Percentiles rank a stretch among this genome's conserved stretches.
These are phyloP conservation scores for Dipodascus albidus DNA, from an alignment of 805 yeast genomes.

Conservation along the genomic window DNA sequence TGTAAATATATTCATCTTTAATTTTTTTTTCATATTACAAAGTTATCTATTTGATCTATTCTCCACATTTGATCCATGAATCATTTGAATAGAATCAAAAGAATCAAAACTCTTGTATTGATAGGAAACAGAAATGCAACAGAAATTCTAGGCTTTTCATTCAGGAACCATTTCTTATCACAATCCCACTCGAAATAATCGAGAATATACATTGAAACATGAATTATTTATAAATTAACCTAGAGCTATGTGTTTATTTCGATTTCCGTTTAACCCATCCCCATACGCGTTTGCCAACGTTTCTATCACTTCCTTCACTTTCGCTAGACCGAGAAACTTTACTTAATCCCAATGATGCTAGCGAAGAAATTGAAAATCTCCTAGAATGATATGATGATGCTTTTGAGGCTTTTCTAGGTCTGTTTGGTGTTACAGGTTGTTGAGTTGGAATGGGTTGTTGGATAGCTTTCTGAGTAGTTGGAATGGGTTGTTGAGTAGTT, in stretches of 20 bases:
- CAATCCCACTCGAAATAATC: too few species aligned
- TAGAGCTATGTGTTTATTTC: too few species aligned
- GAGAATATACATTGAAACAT: too few species aligned
- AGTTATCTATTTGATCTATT: too few species aligned
- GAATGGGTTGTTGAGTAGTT: too few species aligned
- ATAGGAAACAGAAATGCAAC: too few species aligned
- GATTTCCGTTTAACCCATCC: background rate
- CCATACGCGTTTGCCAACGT: background rate
- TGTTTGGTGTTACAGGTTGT: background rate
- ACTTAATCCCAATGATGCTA: background rate
- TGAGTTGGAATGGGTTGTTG: background rate
- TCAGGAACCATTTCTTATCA: too few species aligned
- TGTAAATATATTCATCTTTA: background rate
- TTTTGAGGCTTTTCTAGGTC: background rate
- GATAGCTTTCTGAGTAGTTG: background rate
- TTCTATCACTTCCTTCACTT: background rate
- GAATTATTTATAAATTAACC: too few species aligned
- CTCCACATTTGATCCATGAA: too few species aligned
- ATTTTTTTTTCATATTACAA: background rate
- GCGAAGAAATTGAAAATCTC: background rate
- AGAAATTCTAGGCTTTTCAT: too few species aligned
- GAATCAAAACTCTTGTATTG: too few species aligned
- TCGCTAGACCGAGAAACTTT: background rate
- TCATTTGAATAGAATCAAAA: too few species aligned
- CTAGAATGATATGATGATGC: background rate